Evolutionary conservation across 2,329 filamentous ascomycete species (phyloP).

Genomic region (Verticillium zaregamsianum): DNA sequence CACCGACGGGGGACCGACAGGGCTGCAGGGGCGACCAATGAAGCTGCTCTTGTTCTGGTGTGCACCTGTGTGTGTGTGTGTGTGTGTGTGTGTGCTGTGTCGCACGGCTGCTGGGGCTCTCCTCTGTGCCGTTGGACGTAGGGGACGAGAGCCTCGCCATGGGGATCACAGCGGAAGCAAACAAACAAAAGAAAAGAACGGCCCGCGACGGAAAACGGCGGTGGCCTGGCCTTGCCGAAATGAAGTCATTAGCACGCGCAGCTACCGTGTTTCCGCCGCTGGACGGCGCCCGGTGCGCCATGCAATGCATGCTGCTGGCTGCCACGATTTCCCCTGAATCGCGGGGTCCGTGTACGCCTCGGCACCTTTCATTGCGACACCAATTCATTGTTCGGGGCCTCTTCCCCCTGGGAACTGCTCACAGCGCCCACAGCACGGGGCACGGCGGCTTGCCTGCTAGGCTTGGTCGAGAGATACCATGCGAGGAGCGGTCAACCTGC

Average conservation of each 20-base stretch:
- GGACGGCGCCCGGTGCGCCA: neutral
- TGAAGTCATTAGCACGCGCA: neutral
- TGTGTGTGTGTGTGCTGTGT: neutral
- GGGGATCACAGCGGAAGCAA: too few species aligned
- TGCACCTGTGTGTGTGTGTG: neutral
- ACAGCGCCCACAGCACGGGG: too few species aligned
- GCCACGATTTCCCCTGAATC: neutral
- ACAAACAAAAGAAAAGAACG: neutral
- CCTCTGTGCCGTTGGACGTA: neutral
- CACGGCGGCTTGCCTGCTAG: neutral
- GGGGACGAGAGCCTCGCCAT: too few species aligned
- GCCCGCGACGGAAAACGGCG: neutral
- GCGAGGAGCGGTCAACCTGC: neutral
- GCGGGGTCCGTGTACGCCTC: neutral
- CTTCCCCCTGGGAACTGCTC: too few species aligned
- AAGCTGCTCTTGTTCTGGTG: neutral
- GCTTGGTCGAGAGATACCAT: neutral
- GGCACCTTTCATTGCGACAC: neutral
- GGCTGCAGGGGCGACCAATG: neutral
- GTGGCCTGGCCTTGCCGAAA: neutral
- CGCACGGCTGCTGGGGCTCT: neutral
- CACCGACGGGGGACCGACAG: neutral
- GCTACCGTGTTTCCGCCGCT: neutral
- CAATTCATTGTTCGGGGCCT: too few species aligned
- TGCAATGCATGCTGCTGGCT: neutral